A percentile compares a stretch with the other conserved stretches of the same genome.
Evolutionary conservation across 169 alveolate species (phyloP).

Genomic region (Eimeria acervulina): DNA sequence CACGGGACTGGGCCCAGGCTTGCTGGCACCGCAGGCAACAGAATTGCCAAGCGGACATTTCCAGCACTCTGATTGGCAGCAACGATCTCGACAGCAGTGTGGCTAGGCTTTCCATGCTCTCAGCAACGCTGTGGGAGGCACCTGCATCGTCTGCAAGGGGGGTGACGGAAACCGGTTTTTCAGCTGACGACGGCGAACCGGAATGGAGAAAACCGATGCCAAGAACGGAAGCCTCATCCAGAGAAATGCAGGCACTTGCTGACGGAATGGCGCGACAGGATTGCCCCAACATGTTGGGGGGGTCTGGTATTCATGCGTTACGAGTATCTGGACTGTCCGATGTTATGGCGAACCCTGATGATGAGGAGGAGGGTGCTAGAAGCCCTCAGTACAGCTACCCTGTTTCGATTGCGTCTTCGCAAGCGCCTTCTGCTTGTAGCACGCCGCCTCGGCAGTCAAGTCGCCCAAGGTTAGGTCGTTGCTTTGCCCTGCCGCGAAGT

Average conservation of each 20-base stretch:
- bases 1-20: conserved; percentile 74
- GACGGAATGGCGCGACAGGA: background rate
- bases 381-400: conserved; percentile 68
- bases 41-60: background rate
- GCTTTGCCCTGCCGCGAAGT: conserved; percentile 64
- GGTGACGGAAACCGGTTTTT: background rate
- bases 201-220: background rate
- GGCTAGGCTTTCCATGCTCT: conserved; percentile 54
- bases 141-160: background rate
- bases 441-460: conserved; percentile 74
- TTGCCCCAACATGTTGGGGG: background rate
- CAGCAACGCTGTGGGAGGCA: conserved; percentile 30
- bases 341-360: conserved; percentile 7
- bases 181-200: conserved; percentile 38
- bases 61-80: conserved; percentile 6
- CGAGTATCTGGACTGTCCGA: background rate
- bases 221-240: background rate
- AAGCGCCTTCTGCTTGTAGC: conserved; percentile 72
- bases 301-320: background rate
- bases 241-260: conserved; percentile 22
- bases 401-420: conserved; percentile 63
- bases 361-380: conserved; percentile 56
- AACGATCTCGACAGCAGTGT: conserved; percentile 63
- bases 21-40: conserved; percentile 72
- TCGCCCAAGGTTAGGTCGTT: conserved; percentile 70